These are phyloP conservation scores for Acanthochlamys bracteata DNA, from an alignment of 106 monocot species.

Conservation along the genomic window DNA sequence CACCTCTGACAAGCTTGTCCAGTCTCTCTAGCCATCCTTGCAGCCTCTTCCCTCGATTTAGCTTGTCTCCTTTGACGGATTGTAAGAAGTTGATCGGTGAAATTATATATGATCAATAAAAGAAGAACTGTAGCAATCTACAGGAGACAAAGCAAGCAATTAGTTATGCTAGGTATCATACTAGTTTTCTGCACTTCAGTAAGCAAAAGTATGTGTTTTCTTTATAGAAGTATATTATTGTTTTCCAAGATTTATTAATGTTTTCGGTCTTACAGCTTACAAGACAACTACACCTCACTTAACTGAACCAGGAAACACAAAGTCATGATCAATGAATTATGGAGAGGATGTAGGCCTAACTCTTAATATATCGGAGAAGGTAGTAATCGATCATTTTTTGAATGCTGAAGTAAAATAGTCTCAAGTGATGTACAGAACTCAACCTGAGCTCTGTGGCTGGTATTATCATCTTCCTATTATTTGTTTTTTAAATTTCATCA, in stretches of 20 bases:
- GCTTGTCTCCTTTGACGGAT: slow-evolving; percentile 35
- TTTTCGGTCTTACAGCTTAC: neutral
- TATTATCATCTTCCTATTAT: too few species aligned
- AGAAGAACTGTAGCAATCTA: slow-evolving; percentile 40
- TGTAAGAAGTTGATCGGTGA: slow-evolving; percentile 40
- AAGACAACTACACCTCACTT: too few species aligned
- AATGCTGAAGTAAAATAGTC: too few species aligned
- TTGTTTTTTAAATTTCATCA: too few species aligned
- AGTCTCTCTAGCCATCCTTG: slow-evolving; percentile 34
- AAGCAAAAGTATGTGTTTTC: neutral
- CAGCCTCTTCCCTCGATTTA: slow-evolving; percentile 53
- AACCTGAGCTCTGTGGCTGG: too few species aligned
- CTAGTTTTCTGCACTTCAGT: neutral
- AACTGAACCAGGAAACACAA: too few species aligned
- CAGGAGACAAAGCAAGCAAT: neutral
- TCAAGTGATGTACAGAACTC: too few species aligned
- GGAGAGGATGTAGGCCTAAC: too few species aligned
- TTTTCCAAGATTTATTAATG: neutral
- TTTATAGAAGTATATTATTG: neutral
- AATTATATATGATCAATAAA: slow-evolving; percentile 58
- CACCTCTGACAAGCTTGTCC: slow-evolving; percentile 42
- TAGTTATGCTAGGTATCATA: neutral
- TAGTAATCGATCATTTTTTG: too few species aligned
- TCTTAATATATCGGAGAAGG: too few species aligned
- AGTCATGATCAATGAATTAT: too few species aligned